A percentile compares a stretch with the other conserved stretches of the same genome.
Conservation (phyloP, 495 filamentous ascomycete species). For the Usnea hakonensis region DNA sequence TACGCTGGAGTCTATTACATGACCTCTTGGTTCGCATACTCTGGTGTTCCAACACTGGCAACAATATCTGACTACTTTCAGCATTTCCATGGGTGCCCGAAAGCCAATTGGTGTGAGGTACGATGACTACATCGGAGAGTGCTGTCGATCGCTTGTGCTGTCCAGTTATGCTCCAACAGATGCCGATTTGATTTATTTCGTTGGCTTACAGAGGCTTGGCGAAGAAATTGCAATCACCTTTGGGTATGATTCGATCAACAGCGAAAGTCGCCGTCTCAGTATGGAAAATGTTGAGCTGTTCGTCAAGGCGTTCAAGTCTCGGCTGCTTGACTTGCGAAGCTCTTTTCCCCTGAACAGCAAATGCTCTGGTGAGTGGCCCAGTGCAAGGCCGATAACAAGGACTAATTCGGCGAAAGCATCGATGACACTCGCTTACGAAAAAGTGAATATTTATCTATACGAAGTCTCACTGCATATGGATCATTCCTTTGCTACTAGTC, state of each 20-base stretch:
- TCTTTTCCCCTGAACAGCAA: neutral
- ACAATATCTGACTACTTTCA: neutral
- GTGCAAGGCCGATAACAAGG: neutral
- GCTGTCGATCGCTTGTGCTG: neutral
- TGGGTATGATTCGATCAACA: slow-evolving; percentile 1
- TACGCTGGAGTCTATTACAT: neutral
- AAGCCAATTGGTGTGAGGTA: slow-evolving; percentile 9
- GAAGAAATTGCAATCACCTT: slow-evolving; percentile 14
- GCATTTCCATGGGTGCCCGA: slow-evolving; percentile 6
- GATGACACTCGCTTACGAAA: slow-evolving; percentile 4
- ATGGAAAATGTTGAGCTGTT: slow-evolving; percentile 1
- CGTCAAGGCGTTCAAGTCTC: slow-evolving; percentile 5
- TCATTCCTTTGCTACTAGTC: neutral
- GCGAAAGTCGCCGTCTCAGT: neutral
- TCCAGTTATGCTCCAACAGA: neutral
- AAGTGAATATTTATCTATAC: slow-evolving; percentile 5
- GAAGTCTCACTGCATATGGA: slow-evolving; percentile 6
- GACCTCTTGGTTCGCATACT: neutral
- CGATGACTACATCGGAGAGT: neutral
- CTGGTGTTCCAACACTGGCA: neutral
- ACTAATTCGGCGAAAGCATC: neutral
- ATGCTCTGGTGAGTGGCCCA: neutral
- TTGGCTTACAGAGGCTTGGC: neutral
- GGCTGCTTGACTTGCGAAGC: neutral
- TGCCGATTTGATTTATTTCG: neutral